Conservation (phyloP, 1,139 yeast genomes). For the Arxiozyma bovina region DNA sequence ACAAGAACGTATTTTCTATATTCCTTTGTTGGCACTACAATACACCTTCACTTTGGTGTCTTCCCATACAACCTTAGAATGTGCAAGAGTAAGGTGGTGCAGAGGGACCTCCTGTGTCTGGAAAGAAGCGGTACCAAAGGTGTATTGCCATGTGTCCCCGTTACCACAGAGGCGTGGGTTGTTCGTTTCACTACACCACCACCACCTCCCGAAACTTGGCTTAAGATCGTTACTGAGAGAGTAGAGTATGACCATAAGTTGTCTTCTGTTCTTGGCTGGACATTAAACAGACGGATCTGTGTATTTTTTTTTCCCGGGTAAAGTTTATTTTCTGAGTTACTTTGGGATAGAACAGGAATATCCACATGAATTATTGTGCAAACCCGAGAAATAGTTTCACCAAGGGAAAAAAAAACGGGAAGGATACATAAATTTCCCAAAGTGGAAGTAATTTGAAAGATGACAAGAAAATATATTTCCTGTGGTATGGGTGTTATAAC, state of each 20-base stretch:
- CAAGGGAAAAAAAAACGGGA: too few species aligned
- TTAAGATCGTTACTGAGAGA: not conserved
- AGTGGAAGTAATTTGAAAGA: not conserved
- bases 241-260: too few species aligned
- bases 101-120: not conserved
- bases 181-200: not conserved
- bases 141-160: not conserved
- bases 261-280: not conserved
- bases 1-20: not conserved
- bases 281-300: not conserved
- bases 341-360: not conserved
- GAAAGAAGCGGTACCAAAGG: not conserved
- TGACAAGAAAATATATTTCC: not conserved
- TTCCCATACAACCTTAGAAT: not conserved
- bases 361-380: not conserved
- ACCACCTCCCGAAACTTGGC: not conserved
- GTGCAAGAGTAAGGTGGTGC: not conserved
- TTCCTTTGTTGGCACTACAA: not conserved
- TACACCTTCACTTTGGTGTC: not conserved
- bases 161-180: not conserved
- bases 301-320: not conserved
- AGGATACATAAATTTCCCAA: not conserved
- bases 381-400: too few species aligned
- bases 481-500: not conserved
- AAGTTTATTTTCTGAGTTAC: not conserved